These are phyloP conservation scores for Yamadazyma takamatsuzukensis DNA, from an alignment of 805 yeast species.

Conservation along the genomic window DNA sequence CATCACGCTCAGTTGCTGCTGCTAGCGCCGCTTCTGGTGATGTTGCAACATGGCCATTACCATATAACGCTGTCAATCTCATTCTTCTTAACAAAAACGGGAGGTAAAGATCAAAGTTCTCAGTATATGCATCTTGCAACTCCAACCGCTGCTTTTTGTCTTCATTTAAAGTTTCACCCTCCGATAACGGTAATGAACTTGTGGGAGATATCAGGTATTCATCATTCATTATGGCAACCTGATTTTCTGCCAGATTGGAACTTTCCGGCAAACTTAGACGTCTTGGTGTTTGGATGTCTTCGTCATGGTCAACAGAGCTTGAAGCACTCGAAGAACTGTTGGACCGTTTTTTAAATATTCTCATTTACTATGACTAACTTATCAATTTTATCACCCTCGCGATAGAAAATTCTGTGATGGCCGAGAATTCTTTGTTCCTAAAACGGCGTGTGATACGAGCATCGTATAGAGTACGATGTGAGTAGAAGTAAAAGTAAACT, in stretches of 20 bases:
- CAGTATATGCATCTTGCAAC: slow-evolving; percentile 33
- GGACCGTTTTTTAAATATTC: too few species aligned
- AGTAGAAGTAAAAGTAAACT: too few species aligned
- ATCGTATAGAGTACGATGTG: too few species aligned
- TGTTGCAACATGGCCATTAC: not conserved
- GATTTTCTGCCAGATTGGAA: too few species aligned
- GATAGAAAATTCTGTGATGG: too few species aligned
- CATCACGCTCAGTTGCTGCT: not conserved
- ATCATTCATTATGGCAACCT: not conserved
- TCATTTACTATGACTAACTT: too few species aligned
- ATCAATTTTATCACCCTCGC: too few species aligned
- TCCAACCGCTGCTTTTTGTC: slow-evolving; percentile 22
- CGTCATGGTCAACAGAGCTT: too few species aligned
- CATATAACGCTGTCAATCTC: slow-evolving; percentile 15
- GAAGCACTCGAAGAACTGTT: too few species aligned
- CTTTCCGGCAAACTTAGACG: not conserved
- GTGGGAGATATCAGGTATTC: slow-evolving; percentile 11
- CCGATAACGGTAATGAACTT: slow-evolving; percentile 22
- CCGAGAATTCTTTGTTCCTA: too few species aligned
- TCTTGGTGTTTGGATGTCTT: not conserved
- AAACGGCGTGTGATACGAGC: too few species aligned
- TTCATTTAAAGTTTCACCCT: slow-evolving; percentile 31
- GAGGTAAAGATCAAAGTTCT: slow-evolving; percentile 34
- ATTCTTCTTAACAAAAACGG: slow-evolving; percentile 35
- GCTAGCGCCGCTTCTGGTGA: not conserved